A percentile compares a stretch with the other conserved stretches of the same genome.
phyloP scores from a whole-genome alignment of 306 rosid species.

The Cicer pinnatifidum region DNA sequence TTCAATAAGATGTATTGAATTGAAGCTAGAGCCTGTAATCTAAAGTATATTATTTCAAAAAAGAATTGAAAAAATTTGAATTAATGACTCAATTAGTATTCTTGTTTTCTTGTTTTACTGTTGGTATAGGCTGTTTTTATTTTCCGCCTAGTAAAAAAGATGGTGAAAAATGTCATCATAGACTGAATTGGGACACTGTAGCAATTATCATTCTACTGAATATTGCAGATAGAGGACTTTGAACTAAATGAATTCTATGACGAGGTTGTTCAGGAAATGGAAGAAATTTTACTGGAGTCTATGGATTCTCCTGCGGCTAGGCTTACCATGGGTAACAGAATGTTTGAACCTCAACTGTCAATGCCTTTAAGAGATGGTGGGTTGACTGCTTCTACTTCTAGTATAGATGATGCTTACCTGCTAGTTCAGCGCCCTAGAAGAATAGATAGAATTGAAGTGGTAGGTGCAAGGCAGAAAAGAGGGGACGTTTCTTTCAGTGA shows the following conservation, averaged over 20 bases:
- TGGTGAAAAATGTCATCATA: slow-evolving; percentile 11
- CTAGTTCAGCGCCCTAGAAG: slow-evolving; percentile 54
- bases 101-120: slow-evolving; percentile 9
- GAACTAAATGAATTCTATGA: slow-evolving; percentile 74
- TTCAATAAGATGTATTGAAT: slow-evolving; percentile 26
- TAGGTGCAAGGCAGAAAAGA: slow-evolving; percentile 95
- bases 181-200: slow-evolving; percentile 22
- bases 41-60: slow-evolving; percentile 22
- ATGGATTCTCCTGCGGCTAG: slow-evolving; percentile 69
- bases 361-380: slow-evolving; percentile 86
- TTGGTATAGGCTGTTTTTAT: slow-evolving; percentile 28
- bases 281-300: slow-evolving; percentile 88
- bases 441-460: slow-evolving; percentile 88
- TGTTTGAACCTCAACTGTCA: slow-evolving; percentile 57
- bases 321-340: slow-evolving; percentile 59
- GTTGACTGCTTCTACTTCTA: slow-evolving; percentile 89
- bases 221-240: slow-evolving; percentile 70
- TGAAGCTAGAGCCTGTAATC: slow-evolving; percentile 20
- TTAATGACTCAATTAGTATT: slow-evolving; percentile 28
- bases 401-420: slow-evolving; percentile 56
- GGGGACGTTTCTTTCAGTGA: slow-evolving; percentile 95
- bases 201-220: slow-evolving; percentile 35
- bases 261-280: slow-evolving; percentile 95
- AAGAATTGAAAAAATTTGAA: slow-evolving; percentile 5
- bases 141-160: slow-evolving; percentile 1